These are phyloP conservation scores for Leucocoprinus sp. DNA, from an alignment of 768 basidiomycete genomes.

Conservation along the genomic window DNA sequence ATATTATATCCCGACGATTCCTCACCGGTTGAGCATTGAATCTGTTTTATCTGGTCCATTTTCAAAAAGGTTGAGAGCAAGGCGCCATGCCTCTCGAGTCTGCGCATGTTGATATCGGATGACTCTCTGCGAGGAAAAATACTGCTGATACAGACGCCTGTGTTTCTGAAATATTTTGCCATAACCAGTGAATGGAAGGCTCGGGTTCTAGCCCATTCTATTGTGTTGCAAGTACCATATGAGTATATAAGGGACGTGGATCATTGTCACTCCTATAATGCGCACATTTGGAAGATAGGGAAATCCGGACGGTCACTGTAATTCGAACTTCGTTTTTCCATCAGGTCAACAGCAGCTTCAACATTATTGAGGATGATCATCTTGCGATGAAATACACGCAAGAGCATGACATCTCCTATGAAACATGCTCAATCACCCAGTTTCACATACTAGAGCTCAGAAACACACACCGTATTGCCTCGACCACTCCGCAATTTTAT, in stretches of 20 bases:
- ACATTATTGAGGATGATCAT: constrained; percentile 14
- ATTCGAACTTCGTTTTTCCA: constrained; percentile 15
- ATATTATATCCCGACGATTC: too few species aligned
- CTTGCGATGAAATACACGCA: constrained; percentile 1
- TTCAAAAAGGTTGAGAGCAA: neutral
- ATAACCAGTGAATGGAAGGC: neutral
- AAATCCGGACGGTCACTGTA: constrained; percentile 10
- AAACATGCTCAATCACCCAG: too few species aligned
- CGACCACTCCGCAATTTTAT: neutral
- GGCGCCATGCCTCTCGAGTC: neutral
- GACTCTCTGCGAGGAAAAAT: neutral
- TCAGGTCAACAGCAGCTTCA: constrained; percentile 14
- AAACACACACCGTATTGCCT: neutral
- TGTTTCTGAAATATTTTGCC: constrained; percentile 7
- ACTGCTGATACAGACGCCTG: constrained; percentile 3
- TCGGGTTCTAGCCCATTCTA: constrained; percentile 1
- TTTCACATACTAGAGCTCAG: too few species aligned
- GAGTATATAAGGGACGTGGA: neutral
- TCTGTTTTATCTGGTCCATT: neutral
- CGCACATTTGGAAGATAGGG: constrained; percentile 3
- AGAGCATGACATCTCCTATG: constrained; percentile 5
- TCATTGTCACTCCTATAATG: too few species aligned
- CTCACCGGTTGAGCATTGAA: neutral
- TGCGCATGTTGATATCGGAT: neutral
- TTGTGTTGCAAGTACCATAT: too few species aligned